Evolutionary conservation across 495 filamentous ascomycete genomes (phyloP).

Genomic region (Hamigera avellanea): DNA sequence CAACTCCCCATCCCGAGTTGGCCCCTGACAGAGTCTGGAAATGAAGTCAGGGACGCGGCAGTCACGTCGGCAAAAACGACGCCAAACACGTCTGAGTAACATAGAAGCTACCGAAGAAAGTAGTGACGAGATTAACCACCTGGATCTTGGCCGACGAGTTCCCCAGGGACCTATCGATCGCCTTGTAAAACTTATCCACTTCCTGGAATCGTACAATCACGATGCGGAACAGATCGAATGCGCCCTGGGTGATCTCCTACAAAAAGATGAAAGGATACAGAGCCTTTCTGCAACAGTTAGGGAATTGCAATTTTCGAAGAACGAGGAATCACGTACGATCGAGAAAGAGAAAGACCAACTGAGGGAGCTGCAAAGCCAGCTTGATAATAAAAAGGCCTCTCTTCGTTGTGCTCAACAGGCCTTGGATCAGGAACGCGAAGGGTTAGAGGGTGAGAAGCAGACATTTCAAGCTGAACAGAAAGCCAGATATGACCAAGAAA

Average conservation of each 20-base stretch:
- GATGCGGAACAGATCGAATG: slow-evolving; percentile 1
- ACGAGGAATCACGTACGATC: slow-evolving; percentile 1
- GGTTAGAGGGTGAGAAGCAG: not conserved
- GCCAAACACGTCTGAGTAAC: no score
- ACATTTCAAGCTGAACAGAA: not conserved
- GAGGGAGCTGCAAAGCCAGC: not conserved
- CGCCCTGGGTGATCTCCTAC: slow-evolving; percentile 1
- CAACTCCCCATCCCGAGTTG: no score
- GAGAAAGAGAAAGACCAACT: no score
- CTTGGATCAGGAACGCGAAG: not conserved
- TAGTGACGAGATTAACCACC: no score
- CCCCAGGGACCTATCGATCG: not conserved
- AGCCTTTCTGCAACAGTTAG: not conserved
- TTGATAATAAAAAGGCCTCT: not conserved
- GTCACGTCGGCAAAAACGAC: no score
- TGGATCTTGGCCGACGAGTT: no score
- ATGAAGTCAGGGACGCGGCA: no score
- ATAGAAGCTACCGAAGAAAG: no score
- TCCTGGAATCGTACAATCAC: slow-evolving; percentile 1
- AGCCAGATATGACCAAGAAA: no score
- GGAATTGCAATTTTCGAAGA: slow-evolving; percentile 1
- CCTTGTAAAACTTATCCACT: slow-evolving; percentile 1
- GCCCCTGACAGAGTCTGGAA: no score
- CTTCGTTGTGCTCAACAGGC: slow-evolving; percentile 1
- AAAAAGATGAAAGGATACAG: not conserved